Evolutionary conservation across 257 asterid genomes (phyloP).

Genomic region (Fraxinus cuspidata): DNA sequence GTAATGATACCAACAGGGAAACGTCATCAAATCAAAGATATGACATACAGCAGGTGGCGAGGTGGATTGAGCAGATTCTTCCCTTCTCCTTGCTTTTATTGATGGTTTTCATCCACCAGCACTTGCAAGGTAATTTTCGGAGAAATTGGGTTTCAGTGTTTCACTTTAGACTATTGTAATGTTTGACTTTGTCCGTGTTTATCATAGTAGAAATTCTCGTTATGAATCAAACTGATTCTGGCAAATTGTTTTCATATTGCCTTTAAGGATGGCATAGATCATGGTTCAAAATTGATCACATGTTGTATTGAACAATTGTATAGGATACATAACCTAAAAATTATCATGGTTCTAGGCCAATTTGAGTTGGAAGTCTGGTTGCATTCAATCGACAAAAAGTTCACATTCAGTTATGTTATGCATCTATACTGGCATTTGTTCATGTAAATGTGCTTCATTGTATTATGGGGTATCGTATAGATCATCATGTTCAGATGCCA

Average conservation of each 20-base stretch:
- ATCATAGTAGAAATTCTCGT: background rate
- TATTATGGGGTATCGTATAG: background rate
- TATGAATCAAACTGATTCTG: background rate
- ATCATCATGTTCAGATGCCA: background rate
- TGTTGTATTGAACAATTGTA: no score
- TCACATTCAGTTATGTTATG: background rate
- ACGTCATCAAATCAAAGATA: slow-evolving; percentile 58
- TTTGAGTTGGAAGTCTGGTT: background rate
- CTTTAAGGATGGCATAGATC: background rate
- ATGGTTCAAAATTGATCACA: background rate
- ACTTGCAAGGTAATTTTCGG: slow-evolving; percentile 56
- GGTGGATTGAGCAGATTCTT: slow-evolving; percentile 81
- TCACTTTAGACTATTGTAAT: background rate
- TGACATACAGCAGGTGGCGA: slow-evolving; percentile 70
- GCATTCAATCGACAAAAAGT: background rate
- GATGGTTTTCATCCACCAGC: slow-evolving; percentile 77
- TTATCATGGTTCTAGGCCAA: slow-evolving; percentile 1
- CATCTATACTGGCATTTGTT: background rate
- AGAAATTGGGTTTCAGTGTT: no score
- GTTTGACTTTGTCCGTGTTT: background rate
- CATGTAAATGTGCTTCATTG: background rate
- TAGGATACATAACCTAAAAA: no score
- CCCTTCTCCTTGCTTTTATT: slow-evolving; percentile 69
- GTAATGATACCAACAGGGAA: slow-evolving; percentile 26
- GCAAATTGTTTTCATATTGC: background rate